Base-by-base conservation (phyloP, 176 grass and related monocot species). In the Paspalum vaginatum region DNA sequence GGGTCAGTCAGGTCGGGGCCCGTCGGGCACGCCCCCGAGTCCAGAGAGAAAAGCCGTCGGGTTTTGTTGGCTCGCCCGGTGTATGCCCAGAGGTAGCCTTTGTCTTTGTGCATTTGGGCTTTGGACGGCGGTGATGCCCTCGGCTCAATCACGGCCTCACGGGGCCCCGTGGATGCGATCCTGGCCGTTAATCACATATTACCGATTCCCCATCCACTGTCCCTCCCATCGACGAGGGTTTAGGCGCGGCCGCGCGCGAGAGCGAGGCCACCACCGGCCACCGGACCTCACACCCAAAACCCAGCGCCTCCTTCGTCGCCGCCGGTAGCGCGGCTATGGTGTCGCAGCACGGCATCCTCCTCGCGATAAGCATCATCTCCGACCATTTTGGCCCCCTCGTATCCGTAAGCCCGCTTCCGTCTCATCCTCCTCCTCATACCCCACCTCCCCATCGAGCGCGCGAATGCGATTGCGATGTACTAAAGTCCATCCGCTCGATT, bases 321-420 rank as follows among this genome's bases (percentile, higher is more conserved):
- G 65, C 39, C 41, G 54, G 85, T 51, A n/a, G 66, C 56, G 81
- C 38, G 60, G 45, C 81, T 47, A 98, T 95, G 92, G 88, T 76
- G 45, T 78, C 74, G 52, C 86, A 88, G 67, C 74, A 95, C 62
- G 92, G 88, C 53, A 32, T 81, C 51, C 83, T 85, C 61, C 96
- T 95, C 75, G 90, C 90, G 22, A 48, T 60, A 10, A 26, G 51
- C 37, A 75, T 98, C 50, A 65, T 98, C 81, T 83, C 90, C 52
- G 68, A 91, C 43, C 92, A 95, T 86, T 95, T 98, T 37, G 92
- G 90, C 5, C 61, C 87, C 61, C 50, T 82, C 11, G 92, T 98
- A 54, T 77, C 96, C 12, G 86, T 98, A 91, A 75, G 87, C 12
- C 25, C 68, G 46, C 45, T 24, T 47, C 58, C 18, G 8, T 44